Conservation (phyloP, 2,329 filamentous ascomycete species). For the Ustulina deusta region DNA sequence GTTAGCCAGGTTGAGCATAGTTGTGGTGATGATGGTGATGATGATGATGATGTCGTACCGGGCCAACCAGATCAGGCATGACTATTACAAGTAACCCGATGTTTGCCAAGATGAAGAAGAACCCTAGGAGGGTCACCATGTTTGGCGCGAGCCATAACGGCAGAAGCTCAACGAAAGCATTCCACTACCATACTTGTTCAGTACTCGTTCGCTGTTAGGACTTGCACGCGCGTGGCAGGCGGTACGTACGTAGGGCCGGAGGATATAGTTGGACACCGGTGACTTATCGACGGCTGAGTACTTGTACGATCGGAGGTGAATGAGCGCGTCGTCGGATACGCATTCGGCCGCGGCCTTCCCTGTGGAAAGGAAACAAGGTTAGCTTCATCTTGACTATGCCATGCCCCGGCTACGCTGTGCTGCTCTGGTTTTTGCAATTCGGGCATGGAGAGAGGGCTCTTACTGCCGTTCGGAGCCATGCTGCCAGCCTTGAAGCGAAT, state of each 20-base stretch:
- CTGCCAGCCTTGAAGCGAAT: constrained; percentile 25
- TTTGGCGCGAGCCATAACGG: constrained; percentile 98
- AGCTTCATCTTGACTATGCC: constrained; percentile 24
- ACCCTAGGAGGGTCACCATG: constrained; percentile 95
- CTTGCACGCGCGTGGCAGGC: constrained; percentile 7
- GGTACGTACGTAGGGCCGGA: constrained; percentile 88
- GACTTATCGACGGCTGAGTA: constrained; percentile 98
- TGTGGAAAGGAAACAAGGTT: constrained; percentile 42
- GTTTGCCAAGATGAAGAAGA: constrained; percentile 92
- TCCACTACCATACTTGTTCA: constrained; percentile 76
- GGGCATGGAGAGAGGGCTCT: constrained; percentile 37
- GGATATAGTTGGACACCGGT: constrained; percentile 89
- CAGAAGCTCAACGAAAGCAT: constrained; percentile 90
- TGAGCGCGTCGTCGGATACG: constrained; percentile 89
- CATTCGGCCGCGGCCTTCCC: constrained; percentile 73
- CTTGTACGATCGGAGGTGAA: constrained; percentile 94
- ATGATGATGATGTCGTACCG: constrained; percentile 66
- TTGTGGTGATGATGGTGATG: constrained; percentile 3
- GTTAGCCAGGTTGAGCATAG: constrained; percentile 22
- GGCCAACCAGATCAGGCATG: constrained; percentile 91
- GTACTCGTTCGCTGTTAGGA: constrained; percentile 32
- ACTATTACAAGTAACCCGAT: constrained; percentile 78
- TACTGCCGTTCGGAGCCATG: constrained; percentile 57
- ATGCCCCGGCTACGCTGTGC: not conserved
- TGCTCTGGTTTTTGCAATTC: not conserved